phyloP scores from a whole-genome alignment of 2,329 filamentous ascomycete genomes.

The Cyanodermella asteris region DNA sequence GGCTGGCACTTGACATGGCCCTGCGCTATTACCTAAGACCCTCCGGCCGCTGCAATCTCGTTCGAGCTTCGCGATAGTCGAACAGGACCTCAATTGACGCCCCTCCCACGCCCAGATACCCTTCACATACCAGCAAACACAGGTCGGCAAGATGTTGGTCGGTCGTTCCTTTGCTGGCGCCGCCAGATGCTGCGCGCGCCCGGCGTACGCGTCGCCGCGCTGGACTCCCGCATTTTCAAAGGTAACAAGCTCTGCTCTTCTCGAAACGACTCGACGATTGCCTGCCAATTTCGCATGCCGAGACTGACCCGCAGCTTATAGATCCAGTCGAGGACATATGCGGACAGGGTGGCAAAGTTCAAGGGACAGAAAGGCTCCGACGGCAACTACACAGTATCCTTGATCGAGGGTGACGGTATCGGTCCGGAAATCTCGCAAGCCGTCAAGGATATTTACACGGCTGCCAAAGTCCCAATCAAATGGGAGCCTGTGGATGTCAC shows the following conservation, averaged over 20 bases:
- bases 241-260: background rate
- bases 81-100: no score
- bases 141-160: constrained; percentile 50
- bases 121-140: no score
- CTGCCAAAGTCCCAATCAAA: constrained; percentile 84
- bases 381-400: constrained; percentile 84
- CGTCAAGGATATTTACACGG: constrained; percentile 95
- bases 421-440: constrained; percentile 94
- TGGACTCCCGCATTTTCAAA: constrained; percentile 22
- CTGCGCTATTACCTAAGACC: no score
- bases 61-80: no score
- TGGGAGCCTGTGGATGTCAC: constrained; percentile 98
- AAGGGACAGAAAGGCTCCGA: constrained; percentile 71
- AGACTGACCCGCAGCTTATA: constrained; percentile 9
- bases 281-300: constrained; percentile 1
- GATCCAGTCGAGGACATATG: constrained; percentile 22
- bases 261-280: background rate
- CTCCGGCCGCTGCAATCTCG: no score
- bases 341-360: constrained; percentile 74
- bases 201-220: constrained; percentile 27
- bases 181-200: constrained; percentile 58
- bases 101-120: no score
- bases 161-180: constrained; percentile 56
- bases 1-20: no score
- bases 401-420: constrained; percentile 98